Evolutionary conservation across 164 flowering plant genomes (phyloP).

Genomic region (Houttuynia cordata): DNA sequence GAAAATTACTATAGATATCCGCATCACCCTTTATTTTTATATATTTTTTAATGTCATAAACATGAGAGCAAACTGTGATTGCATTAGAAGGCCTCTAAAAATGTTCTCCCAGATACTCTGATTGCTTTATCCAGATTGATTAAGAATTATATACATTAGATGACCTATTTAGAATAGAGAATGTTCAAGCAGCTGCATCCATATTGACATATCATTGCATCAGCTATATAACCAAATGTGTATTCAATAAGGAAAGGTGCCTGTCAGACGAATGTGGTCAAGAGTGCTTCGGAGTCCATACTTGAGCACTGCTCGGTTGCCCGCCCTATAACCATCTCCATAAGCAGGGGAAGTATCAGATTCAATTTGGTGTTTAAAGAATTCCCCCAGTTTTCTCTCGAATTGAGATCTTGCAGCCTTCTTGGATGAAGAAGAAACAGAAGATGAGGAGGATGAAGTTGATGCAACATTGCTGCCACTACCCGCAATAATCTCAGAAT

Average conservation of each 20-base stretch:
- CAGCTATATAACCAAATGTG: too few relatives aligned
- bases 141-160: too few relatives aligned
- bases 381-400: conserved; percentile 78
- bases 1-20: too few relatives aligned
- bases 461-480: conserved; percentile 40
- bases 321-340: conserved; percentile 86
- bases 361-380: conserved; percentile 86
- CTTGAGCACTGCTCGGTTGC: conserved; percentile 53
- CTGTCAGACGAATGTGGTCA: conserved; percentile 70
- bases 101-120: too few relatives aligned
- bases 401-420: conserved; percentile 48
- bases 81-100: too few relatives aligned
- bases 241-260: conserved; percentile 45
- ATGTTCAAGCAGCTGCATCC: too few relatives aligned
- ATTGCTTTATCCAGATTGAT: too few relatives aligned
- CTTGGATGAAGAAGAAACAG: conserved; percentile 28
- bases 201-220: too few relatives aligned
- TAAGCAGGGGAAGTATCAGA: conserved; percentile 78
- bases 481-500: conserved; percentile 42
- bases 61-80: too few relatives aligned
- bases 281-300: conserved; percentile 66
- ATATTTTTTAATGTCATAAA: too few relatives aligned
- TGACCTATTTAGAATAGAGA: too few relatives aligned
- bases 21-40: too few relatives aligned
- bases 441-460: conserved; percentile 25